Percentiles rank a stretch among this genome's conserved stretches.
Conservation (phyloP, 768 basidiomycete genomes). For the Tricholoma matsutake region DNA sequence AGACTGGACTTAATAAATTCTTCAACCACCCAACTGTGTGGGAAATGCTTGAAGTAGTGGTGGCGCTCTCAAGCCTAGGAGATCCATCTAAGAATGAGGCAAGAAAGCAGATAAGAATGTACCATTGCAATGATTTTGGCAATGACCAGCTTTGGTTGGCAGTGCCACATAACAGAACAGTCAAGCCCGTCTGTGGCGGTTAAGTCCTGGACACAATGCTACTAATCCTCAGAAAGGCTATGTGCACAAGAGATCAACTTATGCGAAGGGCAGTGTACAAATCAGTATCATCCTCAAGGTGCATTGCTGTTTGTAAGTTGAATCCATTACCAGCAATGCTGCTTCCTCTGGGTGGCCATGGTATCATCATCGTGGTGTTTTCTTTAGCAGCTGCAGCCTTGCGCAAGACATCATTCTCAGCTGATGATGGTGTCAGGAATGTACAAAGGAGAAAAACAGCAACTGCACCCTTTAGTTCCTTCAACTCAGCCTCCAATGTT, state of each 20-base stretch:
- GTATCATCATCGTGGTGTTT: not conserved
- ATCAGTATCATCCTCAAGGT: not conserved
- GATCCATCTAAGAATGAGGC: not conserved
- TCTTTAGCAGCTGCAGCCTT: not conserved
- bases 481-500: not conserved
- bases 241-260: not conserved
- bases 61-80: not conserved
- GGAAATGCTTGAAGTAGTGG: not conserved
- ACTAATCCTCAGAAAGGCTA: slow-evolving; percentile 1
- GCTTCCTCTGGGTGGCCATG: not conserved
- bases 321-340: not conserved
- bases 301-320: not conserved
- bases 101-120: not conserved
- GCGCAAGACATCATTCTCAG: not conserved
- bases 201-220: not conserved
- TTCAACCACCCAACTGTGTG: not conserved
- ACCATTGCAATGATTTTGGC: slow-evolving; percentile 2
- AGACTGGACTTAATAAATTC: not conserved
- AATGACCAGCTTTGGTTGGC: not conserved
- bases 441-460: not conserved
- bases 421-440: not conserved
- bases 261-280: not conserved
- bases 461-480: not conserved
- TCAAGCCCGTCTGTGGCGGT: not conserved
- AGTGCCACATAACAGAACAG: not conserved